Conservation (phyloP, 345 rosid species). For the Eucalyptus erythrocorys region DNA sequence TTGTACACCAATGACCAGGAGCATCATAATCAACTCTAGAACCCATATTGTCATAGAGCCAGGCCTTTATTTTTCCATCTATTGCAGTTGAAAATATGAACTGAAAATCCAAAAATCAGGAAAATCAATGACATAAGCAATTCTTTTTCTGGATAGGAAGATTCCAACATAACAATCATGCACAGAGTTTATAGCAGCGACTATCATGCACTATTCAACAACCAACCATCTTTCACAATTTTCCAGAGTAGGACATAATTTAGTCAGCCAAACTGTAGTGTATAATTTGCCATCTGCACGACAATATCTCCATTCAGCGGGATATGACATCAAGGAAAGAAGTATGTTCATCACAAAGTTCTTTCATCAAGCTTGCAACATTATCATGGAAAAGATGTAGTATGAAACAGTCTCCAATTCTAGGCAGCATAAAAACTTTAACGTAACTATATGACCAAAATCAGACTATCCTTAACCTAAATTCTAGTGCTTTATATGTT, state of each 20-base stretch:
- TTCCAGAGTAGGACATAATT: not conserved
- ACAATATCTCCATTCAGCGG: not conserved
- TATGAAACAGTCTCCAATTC: not conserved
- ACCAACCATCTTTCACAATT: not conserved
- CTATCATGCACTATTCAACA: not conserved
- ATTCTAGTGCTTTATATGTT: not conserved
- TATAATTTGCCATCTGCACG: not conserved
- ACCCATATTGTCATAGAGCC: conserved; percentile 75
- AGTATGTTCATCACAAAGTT: not conserved
- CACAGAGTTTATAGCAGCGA: not conserved
- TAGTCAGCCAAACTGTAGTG: not conserved
- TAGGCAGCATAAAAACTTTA: not conserved
- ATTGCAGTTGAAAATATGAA: conserved; percentile 81
- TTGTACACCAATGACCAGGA: conserved; percentile 82
- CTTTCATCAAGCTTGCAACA: not conserved
- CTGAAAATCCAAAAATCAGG: conserved; percentile 15
- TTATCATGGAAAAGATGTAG: not conserved
- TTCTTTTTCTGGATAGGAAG: not conserved
- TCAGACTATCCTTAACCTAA: not conserved
- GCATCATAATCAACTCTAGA: conserved; percentile 87
- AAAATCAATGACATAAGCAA: not conserved
- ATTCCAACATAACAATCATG: not conserved
- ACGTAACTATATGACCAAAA: not conserved
- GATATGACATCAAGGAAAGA: not conserved
- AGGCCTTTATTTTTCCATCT: conserved; percentile 93